Base-by-base conservation (phyloP, 441 rosid genomes). In the Cnidoscolus chayamansa region DNA sequence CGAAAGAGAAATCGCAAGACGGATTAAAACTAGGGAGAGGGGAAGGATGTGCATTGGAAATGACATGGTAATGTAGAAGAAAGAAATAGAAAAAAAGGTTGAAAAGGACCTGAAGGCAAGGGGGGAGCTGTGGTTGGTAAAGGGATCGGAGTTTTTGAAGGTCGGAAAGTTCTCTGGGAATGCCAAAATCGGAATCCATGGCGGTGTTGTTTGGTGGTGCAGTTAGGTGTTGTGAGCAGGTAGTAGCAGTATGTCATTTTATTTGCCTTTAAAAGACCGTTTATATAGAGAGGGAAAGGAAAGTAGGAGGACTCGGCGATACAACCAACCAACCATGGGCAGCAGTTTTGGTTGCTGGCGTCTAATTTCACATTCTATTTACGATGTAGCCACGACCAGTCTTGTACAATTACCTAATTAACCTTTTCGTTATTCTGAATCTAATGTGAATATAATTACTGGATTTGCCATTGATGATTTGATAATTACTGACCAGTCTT, bases 121-220 rank as follows among this genome's bases (percentile, higher is more conserved):
- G 98, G 83, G 99, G 98, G 68, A 95, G 91, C n/a, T 82, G 82
- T 0, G 99, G 97, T 10, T 83, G 92, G 83, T 93, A 90, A 48
- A 77, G 89, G 72, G 99, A 90, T 70, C 98, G 93, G 78, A 80
- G 88, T 70, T 86, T 84, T 76, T 93, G 99, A 76, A 93, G 97
- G 17, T 83, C 89, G 71, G 99, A 95, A 79, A 93, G 99, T 80
- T 93, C 94, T 79, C 98, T 81, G 79, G 97, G 89, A 78, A 90
- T 84, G 81, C 97, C 99, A 77, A 78, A 95, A 87, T 95, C 99
- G 56, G 99, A 95, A 76, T 95, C 95, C 99, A 95, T 93, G 67
- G 71, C 57, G 64, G 3, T 25, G 58, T 51, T n/a, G 37, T 7
- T 16, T 40, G 2, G 37, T 40, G 10, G n/a, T 1, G 43, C 15